Evolutionary conservation across 2,329 filamentous ascomycete genomes (phyloP), one percentile per base, ranked within the genome.

Genomic region (Sclerotinia borealis): DNA sequence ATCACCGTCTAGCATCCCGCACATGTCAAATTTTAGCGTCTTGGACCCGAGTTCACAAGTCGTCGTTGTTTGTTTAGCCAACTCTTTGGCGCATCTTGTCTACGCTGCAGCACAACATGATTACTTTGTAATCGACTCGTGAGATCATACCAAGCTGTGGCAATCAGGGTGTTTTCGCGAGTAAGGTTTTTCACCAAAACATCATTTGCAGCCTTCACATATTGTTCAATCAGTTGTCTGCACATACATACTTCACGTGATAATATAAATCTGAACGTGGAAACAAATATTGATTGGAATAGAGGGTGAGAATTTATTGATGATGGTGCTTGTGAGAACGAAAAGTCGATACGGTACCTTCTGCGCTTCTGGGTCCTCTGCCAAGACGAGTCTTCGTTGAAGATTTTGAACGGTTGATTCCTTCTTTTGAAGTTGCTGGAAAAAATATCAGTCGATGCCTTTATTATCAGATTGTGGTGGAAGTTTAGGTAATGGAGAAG

Each of bases 61-160:
- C 86, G 84, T 73, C 91, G 84, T 81, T 95, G 91, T 79, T 90
- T 92, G 72, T 90, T 90, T 70, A 96, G 78, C 90, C 90, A 96
- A 77, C 90, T 93, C 76, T 86, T 88, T 17, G 90, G 89, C 69
- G 84, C 83, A 70, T 93, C 90, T 69, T 85, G 85, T 69, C 89
- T 83, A 68, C 91, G 80, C 73, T 92, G 89, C 66, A 96, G 77
- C 61, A 91, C 85, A 48, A 93, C 88, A 66, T 90, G 90, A 74
- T 93, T 93, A 78, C 89, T 92, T 77, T 95, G 91, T 69, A 96
- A 76, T 59, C 91, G 82, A 73, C 83, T 87, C 31, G 88, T 87
- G 71, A 95, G 83, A 75, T 93, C 90, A 77, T 93, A 93, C 90
- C 90, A 96, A 2, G 91, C 91, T n/a, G 87, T 89, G 31, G 88